Conservation (phyloP, 345 rosid genomes). For the Conringia planisiliqua region DNA sequence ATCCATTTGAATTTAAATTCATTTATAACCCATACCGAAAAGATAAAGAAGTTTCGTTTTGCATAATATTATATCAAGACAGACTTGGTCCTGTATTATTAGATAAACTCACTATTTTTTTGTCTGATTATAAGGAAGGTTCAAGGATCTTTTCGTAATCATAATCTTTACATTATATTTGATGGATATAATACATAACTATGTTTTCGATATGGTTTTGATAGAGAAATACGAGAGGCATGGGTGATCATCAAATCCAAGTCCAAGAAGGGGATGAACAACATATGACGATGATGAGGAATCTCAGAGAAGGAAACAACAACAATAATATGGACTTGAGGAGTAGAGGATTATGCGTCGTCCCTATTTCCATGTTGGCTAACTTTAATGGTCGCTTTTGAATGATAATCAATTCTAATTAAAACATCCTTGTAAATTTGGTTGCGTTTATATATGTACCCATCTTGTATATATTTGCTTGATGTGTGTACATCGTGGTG, state of each 20-base stretch:
- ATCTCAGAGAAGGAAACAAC: conserved; percentile 11
- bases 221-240: conserved; percentile 26
- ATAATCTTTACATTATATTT: background rate
- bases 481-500: background rate
- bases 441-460: conserved; percentile 4
- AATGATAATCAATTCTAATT: background rate
- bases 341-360: conserved; percentile 73
- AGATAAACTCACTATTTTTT: background rate
- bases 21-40: conserved; percentile 6
- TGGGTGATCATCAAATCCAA: conserved; percentile 22
- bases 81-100: conserved; percentile 9
- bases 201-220: conserved; percentile 6
- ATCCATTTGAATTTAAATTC: background rate
- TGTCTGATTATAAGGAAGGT: background rate
- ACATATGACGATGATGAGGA: conserved; percentile 16
- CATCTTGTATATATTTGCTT: conserved; percentile 20
- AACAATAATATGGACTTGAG: conserved; percentile 43
- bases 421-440: conserved; percentile 7
- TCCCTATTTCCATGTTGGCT: conserved; percentile 73
- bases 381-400: conserved; percentile 47
- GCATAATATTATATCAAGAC: background rate
- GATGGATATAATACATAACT: background rate
- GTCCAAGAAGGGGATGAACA: conserved; percentile 19
- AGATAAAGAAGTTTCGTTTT: background rate
- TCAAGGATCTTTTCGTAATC: background rate